Conservation (phyloP, 2,329 filamentous ascomycete genomes). For the Fusarium veterinarium region DNA sequence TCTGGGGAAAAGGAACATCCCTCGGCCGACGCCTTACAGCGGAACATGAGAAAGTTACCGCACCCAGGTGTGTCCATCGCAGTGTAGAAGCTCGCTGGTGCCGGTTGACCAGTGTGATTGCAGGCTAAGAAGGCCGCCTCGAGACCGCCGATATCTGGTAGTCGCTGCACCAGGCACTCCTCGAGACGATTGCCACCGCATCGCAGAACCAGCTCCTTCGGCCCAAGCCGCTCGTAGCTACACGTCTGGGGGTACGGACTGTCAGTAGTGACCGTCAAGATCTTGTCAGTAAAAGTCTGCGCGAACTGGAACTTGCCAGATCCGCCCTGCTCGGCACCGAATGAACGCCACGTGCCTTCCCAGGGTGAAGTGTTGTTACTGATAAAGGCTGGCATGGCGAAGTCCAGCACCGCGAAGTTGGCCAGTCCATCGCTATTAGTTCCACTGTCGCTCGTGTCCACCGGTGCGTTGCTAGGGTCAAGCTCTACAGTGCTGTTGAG, state of each 20-base stretch:
- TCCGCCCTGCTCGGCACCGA: not conserved
- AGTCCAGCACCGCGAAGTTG: not conserved
- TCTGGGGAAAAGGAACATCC: not conserved
- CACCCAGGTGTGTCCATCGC: conserved; percentile 6
- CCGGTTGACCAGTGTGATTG: not conserved
- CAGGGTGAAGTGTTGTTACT: not conserved
- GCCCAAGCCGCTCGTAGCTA: not conserved
- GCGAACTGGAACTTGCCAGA: conserved; percentile 8
- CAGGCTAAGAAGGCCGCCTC: not conserved
- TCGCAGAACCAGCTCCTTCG: not conserved
- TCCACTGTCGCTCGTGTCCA: not conserved
- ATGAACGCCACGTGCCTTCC: conserved; percentile 8
- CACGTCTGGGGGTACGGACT: not conserved
- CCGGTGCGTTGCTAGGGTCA: not conserved
- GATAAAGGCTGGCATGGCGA: not conserved
- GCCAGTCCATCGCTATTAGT: no score
- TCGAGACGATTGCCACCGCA: not conserved
- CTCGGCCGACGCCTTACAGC: not conserved
- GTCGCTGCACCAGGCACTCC: not conserved
- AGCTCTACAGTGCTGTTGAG: not conserved
- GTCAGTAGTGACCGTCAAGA: not conserved
- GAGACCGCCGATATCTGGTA: not conserved
- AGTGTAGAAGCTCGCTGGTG: not conserved
- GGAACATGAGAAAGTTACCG: conserved; percentile 4
- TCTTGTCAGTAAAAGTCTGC: not conserved